These are phyloP conservation scores for Entoloma clypeatum DNA, from an alignment of 1,284 basidiomycete genomes.

Conservation along the genomic window DNA sequence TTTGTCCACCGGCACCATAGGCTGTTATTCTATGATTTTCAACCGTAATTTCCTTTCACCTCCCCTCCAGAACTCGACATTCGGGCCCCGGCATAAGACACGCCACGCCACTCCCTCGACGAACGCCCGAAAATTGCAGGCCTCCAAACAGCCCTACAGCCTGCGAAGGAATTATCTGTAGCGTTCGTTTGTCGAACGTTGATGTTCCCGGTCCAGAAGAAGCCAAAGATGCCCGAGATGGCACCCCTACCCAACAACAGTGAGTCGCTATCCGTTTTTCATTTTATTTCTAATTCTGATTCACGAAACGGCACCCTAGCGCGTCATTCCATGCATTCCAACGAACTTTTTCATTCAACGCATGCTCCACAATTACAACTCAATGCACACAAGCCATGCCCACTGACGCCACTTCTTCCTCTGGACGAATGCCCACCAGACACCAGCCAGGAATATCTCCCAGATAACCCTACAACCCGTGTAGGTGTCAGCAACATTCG, in stretches of 20 bases:
- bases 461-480: not conserved
- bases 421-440: not conserved
- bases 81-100: constrained; percentile 1
- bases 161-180: not conserved
- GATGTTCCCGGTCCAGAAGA: constrained; percentile 1
- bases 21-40: not conserved
- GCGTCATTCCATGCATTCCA: not conserved
- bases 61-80: not conserved
- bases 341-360: not conserved
- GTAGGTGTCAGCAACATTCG: constrained; percentile 1
- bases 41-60: not conserved
- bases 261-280: not conserved
- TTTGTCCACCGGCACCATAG: not conserved
- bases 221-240: not conserved
- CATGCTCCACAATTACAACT: not conserved
- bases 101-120: not conserved
- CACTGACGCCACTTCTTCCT: not conserved
- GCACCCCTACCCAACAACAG: constrained; percentile 1
- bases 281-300: not conserved
- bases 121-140: not conserved
- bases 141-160: not conserved
- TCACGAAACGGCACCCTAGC: not conserved
- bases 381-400: not conserved
- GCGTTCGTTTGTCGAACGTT: not conserved
- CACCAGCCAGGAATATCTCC: not conserved